These are phyloP conservation scores for Boletellus sp. DNA, from an alignment of 1,284 basidiomycete genomes.

Conservation along the genomic window DNA sequence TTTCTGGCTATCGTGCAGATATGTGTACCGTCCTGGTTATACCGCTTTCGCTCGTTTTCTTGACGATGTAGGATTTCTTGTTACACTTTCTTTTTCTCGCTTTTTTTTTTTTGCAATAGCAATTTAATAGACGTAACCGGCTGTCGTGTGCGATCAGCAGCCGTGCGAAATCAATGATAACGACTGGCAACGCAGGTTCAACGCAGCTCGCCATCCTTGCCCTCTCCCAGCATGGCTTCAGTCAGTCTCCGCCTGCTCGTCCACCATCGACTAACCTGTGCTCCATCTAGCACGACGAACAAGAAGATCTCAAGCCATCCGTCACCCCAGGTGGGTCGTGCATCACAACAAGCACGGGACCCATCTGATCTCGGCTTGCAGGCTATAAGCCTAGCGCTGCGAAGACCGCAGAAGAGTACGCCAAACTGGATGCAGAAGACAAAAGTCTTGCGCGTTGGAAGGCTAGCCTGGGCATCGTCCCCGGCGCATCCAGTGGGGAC, in stretches of 20 bases:
- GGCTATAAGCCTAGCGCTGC: constrained; percentile 71
- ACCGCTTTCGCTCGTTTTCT: constrained; percentile 30
- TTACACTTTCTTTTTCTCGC: not conserved
- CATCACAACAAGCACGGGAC: not conserved
- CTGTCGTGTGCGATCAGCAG: constrained; percentile 14
- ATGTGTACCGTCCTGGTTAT: constrained; percentile 25
- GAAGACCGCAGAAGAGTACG: constrained; percentile 70
- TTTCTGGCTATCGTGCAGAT: constrained; percentile 19
- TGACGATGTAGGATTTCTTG: constrained; percentile 18
- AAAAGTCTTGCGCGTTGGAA: constrained; percentile 89
- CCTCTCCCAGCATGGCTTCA: constrained; percentile 39
- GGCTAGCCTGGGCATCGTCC: constrained; percentile 79
- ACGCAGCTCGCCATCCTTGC: constrained; percentile 19
- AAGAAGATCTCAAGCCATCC: constrained; percentile 62
- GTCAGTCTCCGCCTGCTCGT: constrained; percentile 28
- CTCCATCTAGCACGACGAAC: constrained; percentile 48
- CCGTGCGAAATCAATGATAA: constrained; percentile 37
- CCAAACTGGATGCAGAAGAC: constrained; percentile 77
- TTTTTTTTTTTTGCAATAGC: constrained; percentile 25
- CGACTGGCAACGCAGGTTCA: constrained; percentile 17
- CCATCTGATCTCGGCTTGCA: constrained; percentile 32
- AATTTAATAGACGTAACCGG: constrained; percentile 13
- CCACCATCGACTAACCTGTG: constrained; percentile 6
- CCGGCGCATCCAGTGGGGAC: constrained; percentile 41
- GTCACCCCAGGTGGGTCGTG: constrained; percentile 55